phyloP scores from a whole-genome alignment of 257 asterid genomes.

The Solanum boliviense region DNA sequence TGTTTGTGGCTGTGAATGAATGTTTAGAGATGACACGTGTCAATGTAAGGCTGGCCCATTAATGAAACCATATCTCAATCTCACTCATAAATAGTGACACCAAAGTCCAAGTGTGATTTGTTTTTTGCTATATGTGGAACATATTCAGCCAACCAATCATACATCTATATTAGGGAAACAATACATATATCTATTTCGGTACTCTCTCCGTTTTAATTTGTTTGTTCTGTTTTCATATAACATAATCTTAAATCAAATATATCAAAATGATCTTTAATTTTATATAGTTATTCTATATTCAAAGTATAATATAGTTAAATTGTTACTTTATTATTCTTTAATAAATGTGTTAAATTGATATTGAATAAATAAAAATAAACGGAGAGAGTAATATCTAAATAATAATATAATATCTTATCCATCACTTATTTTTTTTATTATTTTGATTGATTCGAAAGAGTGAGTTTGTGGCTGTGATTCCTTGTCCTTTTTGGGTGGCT shows the following conservation, averaged over 20 bases:
- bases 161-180: neutral
- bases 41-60: slow-evolving; percentile 1
- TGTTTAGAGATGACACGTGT: slow-evolving; percentile 33
- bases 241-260: too few species aligned
- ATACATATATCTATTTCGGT: neutral
- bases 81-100: neutral
- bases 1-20: slow-evolving; percentile 53
- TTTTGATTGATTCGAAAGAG: neutral
- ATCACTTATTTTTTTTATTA: neutral
- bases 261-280: too few species aligned
- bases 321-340: too few species aligned
- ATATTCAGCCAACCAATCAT: slow-evolving; percentile 9
- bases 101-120: neutral
- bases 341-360: neutral
- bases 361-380: neutral
- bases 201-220: neutral
- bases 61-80: neutral
- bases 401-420: neutral
- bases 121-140: slow-evolving; percentile 6
- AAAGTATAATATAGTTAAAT: too few species aligned
- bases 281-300: too few species aligned
- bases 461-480: neutral
- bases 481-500: neutral
- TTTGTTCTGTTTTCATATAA: too few species aligned
- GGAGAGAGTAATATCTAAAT: neutral